Evolutionary conservation across 257 asterid species (phyloP).

Genomic region (Ehretia macrophylla): DNA sequence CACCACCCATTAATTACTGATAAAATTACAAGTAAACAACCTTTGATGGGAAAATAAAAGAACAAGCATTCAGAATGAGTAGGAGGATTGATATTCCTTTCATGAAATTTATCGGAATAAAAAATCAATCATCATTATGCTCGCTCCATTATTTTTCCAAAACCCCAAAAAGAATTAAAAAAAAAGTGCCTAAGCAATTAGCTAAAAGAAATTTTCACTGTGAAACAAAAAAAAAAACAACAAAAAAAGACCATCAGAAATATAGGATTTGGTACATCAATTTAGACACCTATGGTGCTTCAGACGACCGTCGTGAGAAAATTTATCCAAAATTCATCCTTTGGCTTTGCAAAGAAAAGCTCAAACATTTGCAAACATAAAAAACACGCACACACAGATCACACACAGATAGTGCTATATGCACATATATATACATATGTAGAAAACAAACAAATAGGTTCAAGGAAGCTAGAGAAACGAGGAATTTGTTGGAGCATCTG

Average conservation of each 20-base stretch:
- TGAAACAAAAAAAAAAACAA: background rate
- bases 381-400: background rate
- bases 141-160: background rate
- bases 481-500: no score
- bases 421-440: no score
- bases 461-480: no score
- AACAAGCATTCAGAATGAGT: conserved; percentile 83
- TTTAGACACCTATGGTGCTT: conserved; percentile 35
- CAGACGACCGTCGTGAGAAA: conserved; percentile 97
- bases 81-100: conserved; percentile 68
- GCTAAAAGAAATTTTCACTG: background rate
- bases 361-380: background rate
- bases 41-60: background rate
- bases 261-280: conserved; percentile 48
- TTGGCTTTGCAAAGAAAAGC: conserved; percentile 5
- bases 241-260: conserved; percentile 46
- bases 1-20: no score
- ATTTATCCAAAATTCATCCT: conserved; percentile 56
- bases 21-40: no score
- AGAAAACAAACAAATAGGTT: no score
- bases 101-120: conserved; percentile 51
- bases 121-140: conserved; percentile 51
- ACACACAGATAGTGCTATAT: background rate
- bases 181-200: background rate
- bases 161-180: background rate